Percentiles rank a stretch among this genome's conserved stretches.
phyloP scores from a whole-genome alignment of 768 basidiomycete species.

The Imleria badia region DNA sequence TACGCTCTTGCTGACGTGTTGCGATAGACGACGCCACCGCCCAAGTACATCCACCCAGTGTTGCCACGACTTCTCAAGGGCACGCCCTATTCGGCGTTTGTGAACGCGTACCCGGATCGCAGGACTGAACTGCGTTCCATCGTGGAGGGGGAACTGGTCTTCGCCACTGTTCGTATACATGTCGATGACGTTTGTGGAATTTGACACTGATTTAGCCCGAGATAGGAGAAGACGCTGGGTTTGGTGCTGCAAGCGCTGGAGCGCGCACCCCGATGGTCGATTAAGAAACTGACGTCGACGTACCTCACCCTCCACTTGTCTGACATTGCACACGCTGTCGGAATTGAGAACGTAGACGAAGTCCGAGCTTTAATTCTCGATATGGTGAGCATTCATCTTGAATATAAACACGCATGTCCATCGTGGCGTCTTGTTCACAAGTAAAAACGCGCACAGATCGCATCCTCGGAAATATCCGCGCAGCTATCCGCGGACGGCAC shows the following conservation, averaged over 20 bases:
- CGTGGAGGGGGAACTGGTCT: constrained; percentile 55
- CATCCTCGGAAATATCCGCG: constrained; percentile 66
- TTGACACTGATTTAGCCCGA: constrained; percentile 5
- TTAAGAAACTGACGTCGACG: constrained; percentile 78
- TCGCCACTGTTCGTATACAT: constrained; percentile 45
- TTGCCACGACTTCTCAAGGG: constrained; percentile 63
- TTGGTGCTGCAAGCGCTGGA: constrained; percentile 65
- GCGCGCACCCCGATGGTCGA: constrained; percentile 72
- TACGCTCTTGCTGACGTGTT: neutral
- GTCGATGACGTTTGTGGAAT: neutral
- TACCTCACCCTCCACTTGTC: constrained; percentile 75
- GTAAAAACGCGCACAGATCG: constrained; percentile 50
- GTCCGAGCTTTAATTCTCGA: constrained; percentile 60
- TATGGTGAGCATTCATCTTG: constrained; percentile 59
- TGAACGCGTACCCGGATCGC: constrained; percentile 64
- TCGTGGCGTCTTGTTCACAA: neutral
- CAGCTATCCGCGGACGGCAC: constrained; percentile 65
- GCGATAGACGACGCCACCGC: constrained; percentile 43
- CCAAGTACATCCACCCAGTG: constrained; percentile 69
- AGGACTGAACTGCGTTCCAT: constrained; percentile 44
- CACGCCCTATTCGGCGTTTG: constrained; percentile 63
- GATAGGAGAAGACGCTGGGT: constrained; percentile 71
- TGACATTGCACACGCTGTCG: constrained; percentile 60
- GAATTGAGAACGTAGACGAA: constrained; percentile 47
- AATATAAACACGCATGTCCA: neutral